These are phyloP conservation scores for Zygosaccharomyces pseudobailii DNA, from an alignment of 1,139 yeast species.

Conservation along the genomic window DNA sequence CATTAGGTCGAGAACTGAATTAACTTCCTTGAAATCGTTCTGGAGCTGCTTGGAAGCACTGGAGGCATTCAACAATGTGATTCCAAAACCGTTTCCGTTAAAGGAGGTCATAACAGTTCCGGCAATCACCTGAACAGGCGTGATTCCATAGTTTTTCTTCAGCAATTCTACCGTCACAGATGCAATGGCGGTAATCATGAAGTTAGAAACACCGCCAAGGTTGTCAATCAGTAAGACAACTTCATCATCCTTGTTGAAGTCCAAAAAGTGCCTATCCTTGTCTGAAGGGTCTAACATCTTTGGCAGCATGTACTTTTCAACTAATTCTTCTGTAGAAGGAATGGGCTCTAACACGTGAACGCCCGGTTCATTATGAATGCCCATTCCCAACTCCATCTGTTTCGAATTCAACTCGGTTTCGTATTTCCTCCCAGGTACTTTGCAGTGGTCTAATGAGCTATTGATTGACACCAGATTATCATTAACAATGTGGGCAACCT, in stretches of 20 bases:
- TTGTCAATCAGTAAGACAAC: constrained; percentile 69
- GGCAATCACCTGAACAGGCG: constrained; percentile 60
- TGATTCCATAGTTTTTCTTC: constrained; percentile 46
- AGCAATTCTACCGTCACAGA: constrained; percentile 43
- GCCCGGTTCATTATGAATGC: constrained; percentile 95
- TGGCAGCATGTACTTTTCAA: constrained; percentile 48
- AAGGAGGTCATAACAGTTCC: constrained; percentile 82
- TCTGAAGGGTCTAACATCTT: constrained; percentile 53
- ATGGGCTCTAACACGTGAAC: constrained; percentile 64
- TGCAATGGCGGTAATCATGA: constrained; percentile 67
- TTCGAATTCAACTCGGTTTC: constrained; percentile 51
- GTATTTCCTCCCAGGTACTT: constrained; percentile 73
- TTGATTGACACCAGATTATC: constrained; percentile 77
- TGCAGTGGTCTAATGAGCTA: constrained; percentile 83
- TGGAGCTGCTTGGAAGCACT: constrained; percentile 39
- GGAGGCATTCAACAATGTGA: constrained; percentile 67
- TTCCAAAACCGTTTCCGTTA: constrained; percentile 86
- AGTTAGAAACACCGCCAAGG: constrained; percentile 78
- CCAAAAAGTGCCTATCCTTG: constrained; percentile 65
- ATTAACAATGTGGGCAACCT: constrained; percentile 57
- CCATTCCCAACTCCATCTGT: constrained; percentile 89
- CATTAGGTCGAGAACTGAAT: constrained; percentile 46
- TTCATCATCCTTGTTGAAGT: constrained; percentile 58
- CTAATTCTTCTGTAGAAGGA: constrained; percentile 57
- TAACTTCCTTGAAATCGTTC: constrained; percentile 37